Percentiles rank a stretch among this genome's conserved stretches.
These are phyloP conservation scores for Penstemon newberryi DNA, from an alignment of 257 asterid genomes.

Conservation along the genomic window DNA sequence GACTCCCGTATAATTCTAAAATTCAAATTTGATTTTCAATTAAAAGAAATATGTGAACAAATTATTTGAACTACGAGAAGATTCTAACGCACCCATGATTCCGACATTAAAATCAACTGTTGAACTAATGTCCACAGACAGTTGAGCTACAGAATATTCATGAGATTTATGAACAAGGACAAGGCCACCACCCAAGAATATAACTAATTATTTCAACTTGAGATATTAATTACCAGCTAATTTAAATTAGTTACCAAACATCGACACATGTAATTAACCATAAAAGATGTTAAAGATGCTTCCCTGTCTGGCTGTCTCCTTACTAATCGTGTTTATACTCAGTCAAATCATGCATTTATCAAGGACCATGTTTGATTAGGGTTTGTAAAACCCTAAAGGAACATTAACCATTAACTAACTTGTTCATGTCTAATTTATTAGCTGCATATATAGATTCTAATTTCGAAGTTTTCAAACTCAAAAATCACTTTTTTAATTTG, in stretches of 20 bases:
- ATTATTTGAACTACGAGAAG: constrained; percentile 30
- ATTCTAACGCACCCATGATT: constrained; percentile 23
- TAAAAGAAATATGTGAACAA: not conserved
- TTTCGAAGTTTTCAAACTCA: too few relatives aligned
- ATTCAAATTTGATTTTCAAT: not conserved
- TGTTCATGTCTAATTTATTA: not conserved
- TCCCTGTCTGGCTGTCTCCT: constrained; percentile 38
- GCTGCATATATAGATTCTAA: not conserved
- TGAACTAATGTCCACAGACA: constrained; percentile 20
- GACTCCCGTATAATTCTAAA: not conserved
- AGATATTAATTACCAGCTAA: not conserved
- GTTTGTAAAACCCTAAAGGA: constrained; percentile 40
- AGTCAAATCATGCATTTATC: constrained; percentile 30
- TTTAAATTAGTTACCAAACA: constrained; percentile 4
- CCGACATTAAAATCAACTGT: constrained; percentile 28
- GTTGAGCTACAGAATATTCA: not conserved
- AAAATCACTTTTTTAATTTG: too few relatives aligned
- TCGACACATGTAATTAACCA: constrained; percentile 37
- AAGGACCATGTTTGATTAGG: constrained; percentile 51
- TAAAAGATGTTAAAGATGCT: constrained; percentile 32
- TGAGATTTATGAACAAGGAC: constrained; percentile 16
- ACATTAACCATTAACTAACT: constrained; percentile 25
- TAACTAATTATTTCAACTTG: constrained; percentile 10
- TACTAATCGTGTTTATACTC: constrained; percentile 23
- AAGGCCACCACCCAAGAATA: constrained; percentile 13